Evolutionary conservation across 1,139 yeast species (phyloP), one percentile per base, ranked within the genome.

Genomic region (Taiozyma sp.): DNA sequence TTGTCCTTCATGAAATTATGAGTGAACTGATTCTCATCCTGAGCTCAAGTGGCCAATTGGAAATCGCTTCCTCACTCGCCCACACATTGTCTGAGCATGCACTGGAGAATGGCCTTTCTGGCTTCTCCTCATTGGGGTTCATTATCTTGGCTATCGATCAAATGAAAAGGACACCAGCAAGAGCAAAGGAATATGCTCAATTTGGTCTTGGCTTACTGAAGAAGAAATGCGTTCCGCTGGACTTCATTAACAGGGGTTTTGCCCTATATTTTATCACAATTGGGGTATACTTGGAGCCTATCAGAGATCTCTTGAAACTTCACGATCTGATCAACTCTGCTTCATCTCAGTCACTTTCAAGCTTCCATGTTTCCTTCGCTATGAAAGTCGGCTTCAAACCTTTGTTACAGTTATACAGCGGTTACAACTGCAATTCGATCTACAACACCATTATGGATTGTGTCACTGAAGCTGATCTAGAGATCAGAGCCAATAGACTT

Each of bases 211-310:
- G 61, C 16, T 62, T 76, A 9, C 62, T 77, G 29, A 73, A 73
- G 41, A 72, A 68, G 29, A 65, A 68, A 2, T 67, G 69, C 3
- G 65, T 72, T 1, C 68, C 75, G 3, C 61, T 72, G 34, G 70
- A 72, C 45, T 67, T 70, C 52, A 71, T 73, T 37, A 73, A 72
- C 53, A 65, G 66, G 34, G 70, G 77, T 16, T 76, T 77, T 54
- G 77, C 76, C 55, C 59, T 68, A 42, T 79, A 78, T 55, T 68
- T 76, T 34, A 59, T 70, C 21, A 66, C 76, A 0, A 57, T 77
- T 53, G 83, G 80, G 2, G 64, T 69, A 7, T 73, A 68, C 50
- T 64, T 74, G 45, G 81, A 77, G 49, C 77, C 82, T 2, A 51
- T 71, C 41, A 60, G 66, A 3, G 72, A 69, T 37, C 65, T 79